These are phyloP conservation scores for Plasmodium fragile DNA, from an alignment of 169 alveolate species.

Conservation along the genomic window DNA sequence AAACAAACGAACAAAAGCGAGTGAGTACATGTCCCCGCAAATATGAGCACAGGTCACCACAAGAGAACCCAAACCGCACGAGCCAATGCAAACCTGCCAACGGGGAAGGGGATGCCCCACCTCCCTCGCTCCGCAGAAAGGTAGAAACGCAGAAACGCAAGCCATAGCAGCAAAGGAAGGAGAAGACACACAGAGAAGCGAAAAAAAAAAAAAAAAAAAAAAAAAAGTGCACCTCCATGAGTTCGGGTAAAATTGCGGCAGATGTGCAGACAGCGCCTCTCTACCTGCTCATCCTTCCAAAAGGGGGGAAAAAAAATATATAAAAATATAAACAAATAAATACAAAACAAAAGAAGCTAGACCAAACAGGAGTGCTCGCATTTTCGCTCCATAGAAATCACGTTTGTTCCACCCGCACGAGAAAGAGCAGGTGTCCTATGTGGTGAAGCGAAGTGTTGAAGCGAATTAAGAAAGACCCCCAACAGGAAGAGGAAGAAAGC, in stretches of 20 bases:
- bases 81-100: neutral
- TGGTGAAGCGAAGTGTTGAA: neutral
- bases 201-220: conserved; percentile 15
- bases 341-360: neutral
- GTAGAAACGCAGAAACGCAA: neutral
- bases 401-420: neutral
- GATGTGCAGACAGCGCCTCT: neutral
- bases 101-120: neutral
- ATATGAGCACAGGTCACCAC: neutral
- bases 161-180: neutral
- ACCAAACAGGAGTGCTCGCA: neutral
- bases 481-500: neutral
- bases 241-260: neutral
- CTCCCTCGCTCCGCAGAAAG: neutral
- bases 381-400: neutral
- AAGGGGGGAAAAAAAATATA: neutral
- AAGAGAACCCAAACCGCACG: neutral
- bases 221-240: neutral
- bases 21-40: neutral
- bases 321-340: no score
- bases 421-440: neutral
- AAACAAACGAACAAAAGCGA: neutral
- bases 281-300: neutral
- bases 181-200: neutral
- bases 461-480: neutral